Base-by-base conservation (phyloP, 2,329 filamentous ascomycete species). In the Thielaviopsis musarum region DNA sequence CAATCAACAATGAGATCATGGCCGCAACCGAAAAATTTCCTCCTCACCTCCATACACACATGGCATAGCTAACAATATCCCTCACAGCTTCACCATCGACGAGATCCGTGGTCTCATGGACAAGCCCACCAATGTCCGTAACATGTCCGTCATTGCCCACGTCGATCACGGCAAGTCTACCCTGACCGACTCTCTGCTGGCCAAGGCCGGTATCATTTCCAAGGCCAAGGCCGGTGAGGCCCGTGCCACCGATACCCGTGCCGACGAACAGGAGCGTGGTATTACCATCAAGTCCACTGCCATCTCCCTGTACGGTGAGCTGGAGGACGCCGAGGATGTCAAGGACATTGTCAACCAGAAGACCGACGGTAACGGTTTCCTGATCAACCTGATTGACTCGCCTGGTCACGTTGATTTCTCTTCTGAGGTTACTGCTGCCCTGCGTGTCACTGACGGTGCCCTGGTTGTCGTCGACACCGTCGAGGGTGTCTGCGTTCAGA, bases 401-500 rank as follows among this genome's bases (percentile, higher is more conserved):
- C 93, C 93, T 65, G 93, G 93, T 83, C 93, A 98, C 91, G 93
- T 98, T 80, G 93, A 98, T 80, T 98, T 98, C 86, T 98, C 93
- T 51, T 98, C 93, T 66, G 93, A 98, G 75, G 93, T 98, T 73
- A 98, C 93, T 72, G 93, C 93, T 74, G 93, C 93, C 73, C 91
- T 98, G 72, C 93, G 93, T 89, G 93, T 98, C 78, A 98, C 93
- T 69, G 93, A 98, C 72, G 93, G 93, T 88, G 93, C 93, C 70
- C 88, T 98, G 67, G 93, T 98, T 72, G 93, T 98, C 78, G 93
- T 98, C 80, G 93, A 98, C 81, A 96, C 91, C 76, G 88, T 98
- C 68, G 93, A 96, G 78, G 93, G 93, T 90, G 94, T 98, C 70
- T 98, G 93, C 77, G 93, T 98, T 74, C 93, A 98, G 83, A 98